These are phyloP conservation scores for Aspergillus sp. DNA, from an alignment of 2,329 filamentous ascomycete genomes.

Conservation along the genomic window DNA sequence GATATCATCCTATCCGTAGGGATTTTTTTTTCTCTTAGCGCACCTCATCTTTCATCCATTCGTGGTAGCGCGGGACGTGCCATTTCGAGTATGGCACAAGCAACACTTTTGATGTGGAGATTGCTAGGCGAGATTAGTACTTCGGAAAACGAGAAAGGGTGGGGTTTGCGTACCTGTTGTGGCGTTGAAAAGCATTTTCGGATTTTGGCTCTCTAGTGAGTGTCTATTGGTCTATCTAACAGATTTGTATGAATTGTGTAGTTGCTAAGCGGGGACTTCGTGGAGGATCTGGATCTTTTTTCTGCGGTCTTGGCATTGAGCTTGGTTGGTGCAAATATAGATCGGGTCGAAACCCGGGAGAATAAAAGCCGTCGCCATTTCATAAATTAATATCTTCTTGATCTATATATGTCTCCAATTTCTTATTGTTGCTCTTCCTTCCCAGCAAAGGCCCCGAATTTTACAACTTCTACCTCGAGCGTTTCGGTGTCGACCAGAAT, in stretches of 20 bases:
- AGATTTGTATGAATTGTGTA: background rate
- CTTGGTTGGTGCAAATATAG: background rate
- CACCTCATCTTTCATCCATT: constrained; percentile 87
- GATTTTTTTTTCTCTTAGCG: background rate
- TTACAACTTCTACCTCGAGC: constrained; percentile 74
- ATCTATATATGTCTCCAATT: constrained; percentile 16
- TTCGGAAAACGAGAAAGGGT: background rate
- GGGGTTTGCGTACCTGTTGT: constrained; percentile 34
- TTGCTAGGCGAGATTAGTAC: constrained; percentile 53
- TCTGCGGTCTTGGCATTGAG: constrained; percentile 24
- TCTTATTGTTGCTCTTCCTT: constrained; percentile 39
- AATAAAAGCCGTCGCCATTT: background rate
- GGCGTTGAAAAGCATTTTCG: constrained; percentile 41
- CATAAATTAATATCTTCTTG: constrained; percentile 16
- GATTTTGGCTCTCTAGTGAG: background rate
- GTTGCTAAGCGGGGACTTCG: background rate
- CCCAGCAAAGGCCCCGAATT: constrained; percentile 53
- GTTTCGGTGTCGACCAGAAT: constrained; percentile 86
- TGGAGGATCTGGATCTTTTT: background rate
- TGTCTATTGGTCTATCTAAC: background rate
- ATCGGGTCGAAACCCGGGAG: too few relatives aligned
- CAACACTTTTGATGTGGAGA: constrained; percentile 68
- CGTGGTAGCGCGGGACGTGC: constrained; percentile 82
- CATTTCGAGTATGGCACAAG: constrained; percentile 82
- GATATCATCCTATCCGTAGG: too few relatives aligned